Evolutionary conservation across 148 eudicot species (phyloP), one percentile per base, ranked within the genome.

Genomic region (Camellia lanceoleosa): DNA sequence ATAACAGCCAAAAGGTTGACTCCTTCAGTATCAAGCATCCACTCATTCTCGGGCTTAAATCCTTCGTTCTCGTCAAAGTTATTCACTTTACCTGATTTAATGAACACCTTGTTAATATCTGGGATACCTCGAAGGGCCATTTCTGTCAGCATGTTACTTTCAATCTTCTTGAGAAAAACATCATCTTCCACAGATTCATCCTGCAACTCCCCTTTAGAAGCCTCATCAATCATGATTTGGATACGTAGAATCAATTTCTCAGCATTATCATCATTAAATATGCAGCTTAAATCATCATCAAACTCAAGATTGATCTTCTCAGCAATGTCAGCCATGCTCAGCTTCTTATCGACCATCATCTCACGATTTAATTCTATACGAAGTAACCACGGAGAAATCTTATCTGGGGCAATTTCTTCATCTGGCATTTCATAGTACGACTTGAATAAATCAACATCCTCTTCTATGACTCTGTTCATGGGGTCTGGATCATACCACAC

Each of bases 11-110:
- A 86, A 66, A 96, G 99, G 82, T 94, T 94, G 75, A 94, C 99
- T 73, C 99, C 99, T 86, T 96, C 99, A 8, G 99, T 96, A 82
- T 96, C 99, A 63, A 96, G 87, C 97, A 96, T 96, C 99, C 99
- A 96, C 88, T 96, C 99, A 69, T 77, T 87, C 85, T 94, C 97
- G 13, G 97, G 84, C 81, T 82, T 87, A 55, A 96, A 96, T 59
- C 98, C 99, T 74, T 90, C 91, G 23, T 86, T 75, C 80, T 94
- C 98, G 23, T 94, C 95, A 77, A 96, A 96, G 81, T 88, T 94
- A 81, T 90, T 91, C 68, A 90, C 82, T 84, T 96, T 96, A 41
- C 86, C 83, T 44, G 89, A 87, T 83, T 96, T 96, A 30, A 96
- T 96, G 83, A 96, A 96, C 73, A 96, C 99, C 85, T 96, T 96